Percentiles rank a stretch among this genome's conserved stretches.
phyloP scores from a whole-genome alignment of 2,329 filamentous ascomycete species.

The Talaromyces piceae region DNA sequence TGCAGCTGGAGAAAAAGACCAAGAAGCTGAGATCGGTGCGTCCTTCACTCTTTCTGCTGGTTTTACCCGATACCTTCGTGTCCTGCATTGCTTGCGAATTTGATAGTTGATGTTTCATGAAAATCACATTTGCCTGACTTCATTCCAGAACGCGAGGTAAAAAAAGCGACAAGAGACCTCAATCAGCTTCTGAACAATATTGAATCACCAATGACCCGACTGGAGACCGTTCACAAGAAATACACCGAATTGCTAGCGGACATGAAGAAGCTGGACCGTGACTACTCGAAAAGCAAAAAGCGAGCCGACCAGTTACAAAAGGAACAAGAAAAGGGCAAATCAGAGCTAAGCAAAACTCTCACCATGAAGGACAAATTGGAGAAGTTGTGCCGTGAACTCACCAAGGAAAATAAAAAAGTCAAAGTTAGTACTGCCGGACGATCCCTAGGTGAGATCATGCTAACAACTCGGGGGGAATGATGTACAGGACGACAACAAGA shows the following conservation, averaged over 20 bases:
- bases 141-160: constrained; percentile 74
- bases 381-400: constrained; percentile 88
- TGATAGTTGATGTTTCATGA: neutral
- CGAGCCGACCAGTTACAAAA: constrained; percentile 90
- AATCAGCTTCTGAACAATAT: constrained; percentile 77
- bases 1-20: constrained; percentile 86
- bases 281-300: constrained; percentile 94
- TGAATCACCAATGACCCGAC: constrained; percentile 84
- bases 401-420: constrained; percentile 95
- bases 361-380: constrained; percentile 94
- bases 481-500: constrained; percentile 79
- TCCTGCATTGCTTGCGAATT: neutral
- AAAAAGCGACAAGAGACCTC: constrained; percentile 86
- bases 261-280: constrained; percentile 91
- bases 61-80: neutral
- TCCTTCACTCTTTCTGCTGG: constrained; percentile 17
- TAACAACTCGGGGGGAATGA: constrained; percentile 13
- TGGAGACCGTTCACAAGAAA: constrained; percentile 82
- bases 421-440: constrained; percentile 55
- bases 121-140: neutral
- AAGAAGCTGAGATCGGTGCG: constrained; percentile 91
- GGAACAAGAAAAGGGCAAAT: constrained; percentile 83
- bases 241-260: constrained; percentile 87
- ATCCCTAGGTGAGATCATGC: constrained; percentile 7
- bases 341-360: constrained; percentile 82